phyloP scores from a whole-genome alignment of 106 monocot genomes.

The Cymbidium sinense region DNA sequence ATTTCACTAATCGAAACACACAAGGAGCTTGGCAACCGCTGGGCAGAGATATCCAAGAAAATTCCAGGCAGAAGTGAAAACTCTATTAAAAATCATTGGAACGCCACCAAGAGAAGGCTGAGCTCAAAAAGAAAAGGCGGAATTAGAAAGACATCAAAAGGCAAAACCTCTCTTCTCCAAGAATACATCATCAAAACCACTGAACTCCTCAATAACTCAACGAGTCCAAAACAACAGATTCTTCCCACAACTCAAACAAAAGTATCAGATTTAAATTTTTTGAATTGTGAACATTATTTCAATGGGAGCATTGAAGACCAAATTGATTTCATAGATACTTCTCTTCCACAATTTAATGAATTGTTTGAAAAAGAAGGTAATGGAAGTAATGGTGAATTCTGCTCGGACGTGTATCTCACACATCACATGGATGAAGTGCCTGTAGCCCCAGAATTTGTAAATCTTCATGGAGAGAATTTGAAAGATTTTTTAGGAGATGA shows the following conservation, averaged over 20 bases:
- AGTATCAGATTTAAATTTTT: neutral
- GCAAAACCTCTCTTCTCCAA: conserved; percentile 7
- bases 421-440: neutral
- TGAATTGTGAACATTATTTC: too few species aligned
- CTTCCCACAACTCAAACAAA: too few species aligned
- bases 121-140: conserved; percentile 35
- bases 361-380: too few species aligned
- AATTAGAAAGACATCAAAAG: conserved; percentile 24
- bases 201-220: neutral
- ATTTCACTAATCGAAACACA: conserved; percentile 46
- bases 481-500: neutral
- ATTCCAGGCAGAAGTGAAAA: conserved; percentile 64
- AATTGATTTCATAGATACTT: neutral
- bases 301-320: neutral
- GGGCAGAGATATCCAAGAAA: conserved; percentile 58
- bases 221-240: too few species aligned
- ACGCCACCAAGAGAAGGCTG: conserved; percentile 56
- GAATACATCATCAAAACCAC: neutral
- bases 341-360: too few species aligned
- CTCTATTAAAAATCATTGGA: conserved; percentile 85
- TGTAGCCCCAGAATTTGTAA: neutral
- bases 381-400: too few species aligned
- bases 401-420: neutral
- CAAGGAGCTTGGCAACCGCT: conserved; percentile 46
- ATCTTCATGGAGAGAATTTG: neutral